Percentiles rank a stretch among this genome's conserved stretches.
These are phyloP conservation scores for Zymoseptoria brevis DNA, from an alignment of 2,329 filamentous ascomycete species.

Conservation along the genomic window DNA sequence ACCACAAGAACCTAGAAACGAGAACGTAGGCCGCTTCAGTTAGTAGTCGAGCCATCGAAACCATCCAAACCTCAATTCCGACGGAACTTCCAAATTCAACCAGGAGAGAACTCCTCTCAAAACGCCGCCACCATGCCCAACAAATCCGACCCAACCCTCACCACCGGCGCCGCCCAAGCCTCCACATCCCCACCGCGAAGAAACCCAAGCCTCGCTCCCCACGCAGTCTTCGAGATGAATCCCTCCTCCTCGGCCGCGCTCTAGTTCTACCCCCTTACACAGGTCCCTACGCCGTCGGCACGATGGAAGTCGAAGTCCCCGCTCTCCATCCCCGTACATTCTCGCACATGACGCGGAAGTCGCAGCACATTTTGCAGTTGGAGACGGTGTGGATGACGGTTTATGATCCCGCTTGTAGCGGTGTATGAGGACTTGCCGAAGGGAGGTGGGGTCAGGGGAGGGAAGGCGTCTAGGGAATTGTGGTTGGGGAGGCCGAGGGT, in stretches of 20 bases:
- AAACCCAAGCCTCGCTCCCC: constrained; percentile 43
- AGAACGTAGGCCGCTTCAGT: too few species aligned
- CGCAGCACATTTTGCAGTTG: constrained; percentile 42
- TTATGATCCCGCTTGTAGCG: constrained; percentile 53
- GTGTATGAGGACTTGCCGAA: constrained; percentile 24
- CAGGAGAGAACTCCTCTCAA: background rate
- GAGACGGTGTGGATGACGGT: constrained; percentile 57
- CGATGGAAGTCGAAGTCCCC: constrained; percentile 51
- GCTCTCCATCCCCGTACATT: constrained; percentile 41
- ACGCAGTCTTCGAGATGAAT: constrained; percentile 40
- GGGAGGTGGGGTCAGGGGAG: too few species aligned
- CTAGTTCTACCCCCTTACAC: constrained; percentile 45
- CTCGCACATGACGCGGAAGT: constrained; percentile 43
- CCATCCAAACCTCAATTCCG: too few species aligned
- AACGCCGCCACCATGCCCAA: background rate
- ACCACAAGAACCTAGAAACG: too few species aligned
- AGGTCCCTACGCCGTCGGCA: constrained; percentile 45
- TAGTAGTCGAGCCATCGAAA: too few species aligned
- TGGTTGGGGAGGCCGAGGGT: constrained; percentile 55
- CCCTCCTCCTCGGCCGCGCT: constrained; percentile 38
- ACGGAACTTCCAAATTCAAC: background rate
- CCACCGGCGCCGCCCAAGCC: background rate
- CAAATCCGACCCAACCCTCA: background rate
- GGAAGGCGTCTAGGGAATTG: constrained; percentile 46
- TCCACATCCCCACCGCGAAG: constrained; percentile 35